Conservation (phyloP, 225 moss, liverwort and hornwort species). For the Thuidium tamariscinum region DNA sequence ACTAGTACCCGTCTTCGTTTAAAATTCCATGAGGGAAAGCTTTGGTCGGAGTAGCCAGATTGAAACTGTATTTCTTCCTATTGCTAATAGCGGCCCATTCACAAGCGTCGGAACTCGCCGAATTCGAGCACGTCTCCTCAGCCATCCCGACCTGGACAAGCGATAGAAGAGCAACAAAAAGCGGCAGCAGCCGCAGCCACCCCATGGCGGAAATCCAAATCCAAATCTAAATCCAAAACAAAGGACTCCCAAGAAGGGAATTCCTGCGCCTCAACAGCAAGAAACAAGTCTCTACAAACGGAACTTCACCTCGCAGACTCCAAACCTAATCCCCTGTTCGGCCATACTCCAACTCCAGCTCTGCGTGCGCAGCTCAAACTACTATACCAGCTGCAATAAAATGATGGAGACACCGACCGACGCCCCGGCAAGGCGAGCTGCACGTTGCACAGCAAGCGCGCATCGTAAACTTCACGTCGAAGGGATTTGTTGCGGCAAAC, state of each 20-base stretch:
- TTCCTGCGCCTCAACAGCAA: neutral
- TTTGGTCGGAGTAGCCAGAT: constrained; percentile 33
- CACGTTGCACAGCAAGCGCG: neutral
- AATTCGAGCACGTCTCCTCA: constrained; percentile 12
- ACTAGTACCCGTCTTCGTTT: constrained; percentile 47
- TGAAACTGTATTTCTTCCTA: constrained; percentile 35
- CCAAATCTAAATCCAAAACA: neutral
- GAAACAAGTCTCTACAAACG: neutral
- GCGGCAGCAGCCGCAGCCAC: neutral
- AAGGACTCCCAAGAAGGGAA: neutral
- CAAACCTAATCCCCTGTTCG: neutral
- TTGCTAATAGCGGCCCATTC: constrained; percentile 17
- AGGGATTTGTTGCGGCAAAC: neutral
- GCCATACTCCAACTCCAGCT: neutral
- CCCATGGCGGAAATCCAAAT: neutral
- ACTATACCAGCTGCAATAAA: neutral
- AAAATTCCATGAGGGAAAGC: constrained; percentile 32
- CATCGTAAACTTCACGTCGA: neutral
- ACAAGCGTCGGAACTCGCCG: constrained; percentile 23
- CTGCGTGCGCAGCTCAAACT: neutral
- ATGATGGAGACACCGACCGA: too few species aligned
- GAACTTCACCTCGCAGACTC: neutral
- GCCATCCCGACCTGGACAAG: neutral
- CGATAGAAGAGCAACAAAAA: neutral
- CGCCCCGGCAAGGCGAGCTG: neutral